Evolutionary conservation across 306 rosid species (phyloP), one percentile per base, ranked within the genome.

Genomic region (Corylus heterophylla): DNA sequence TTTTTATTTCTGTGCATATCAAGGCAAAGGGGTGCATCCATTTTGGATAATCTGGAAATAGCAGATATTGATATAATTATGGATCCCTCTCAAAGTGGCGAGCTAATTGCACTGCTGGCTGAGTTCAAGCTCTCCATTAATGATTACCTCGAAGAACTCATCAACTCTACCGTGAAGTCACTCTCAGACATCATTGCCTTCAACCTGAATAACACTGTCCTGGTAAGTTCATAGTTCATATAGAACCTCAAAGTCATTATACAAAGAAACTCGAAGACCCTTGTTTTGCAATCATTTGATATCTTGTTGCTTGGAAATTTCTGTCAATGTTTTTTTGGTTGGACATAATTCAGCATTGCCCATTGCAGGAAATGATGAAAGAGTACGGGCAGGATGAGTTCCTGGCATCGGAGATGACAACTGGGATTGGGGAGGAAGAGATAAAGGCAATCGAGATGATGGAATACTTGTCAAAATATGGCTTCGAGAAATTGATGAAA

Each of bases 41-140:
- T 90, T 56, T 78, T 90, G 13, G 97, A 90, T 37, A 78, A 92
- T 84, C 79, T 92, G 80, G 91, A 89, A 49, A 86, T 92, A 75
- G 70, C 75, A 7, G 86, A 88, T 72, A 42, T 84, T 49, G 84
- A 79, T 54, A 66, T 51, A 4, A 72, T 88, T 77, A 59, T 80
- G 52, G 59, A 88, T 77, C 69, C 82, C 20, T 2, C 0, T 1
- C 44, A 50, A 75, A 88, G 81, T 52, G 91, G 94, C 4, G 93
- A 87, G 78, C 16, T 6, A 2, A 13, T 54, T 35, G 81, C 86
- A 44, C 0, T 77, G 0, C 2, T 80, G 35, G 74, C 93, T 0
- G 94, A 92, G 79, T 81, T 85, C 87, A 90, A 89, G 79, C 8
- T 88, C 18, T 27, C 77, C 75, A 20, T 92, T 70, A 90, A 88